Evolutionary conservation across 441 rosid species (phyloP), one percentile per base, ranked within the genome.

Genomic region (Populus hybrid): DNA sequence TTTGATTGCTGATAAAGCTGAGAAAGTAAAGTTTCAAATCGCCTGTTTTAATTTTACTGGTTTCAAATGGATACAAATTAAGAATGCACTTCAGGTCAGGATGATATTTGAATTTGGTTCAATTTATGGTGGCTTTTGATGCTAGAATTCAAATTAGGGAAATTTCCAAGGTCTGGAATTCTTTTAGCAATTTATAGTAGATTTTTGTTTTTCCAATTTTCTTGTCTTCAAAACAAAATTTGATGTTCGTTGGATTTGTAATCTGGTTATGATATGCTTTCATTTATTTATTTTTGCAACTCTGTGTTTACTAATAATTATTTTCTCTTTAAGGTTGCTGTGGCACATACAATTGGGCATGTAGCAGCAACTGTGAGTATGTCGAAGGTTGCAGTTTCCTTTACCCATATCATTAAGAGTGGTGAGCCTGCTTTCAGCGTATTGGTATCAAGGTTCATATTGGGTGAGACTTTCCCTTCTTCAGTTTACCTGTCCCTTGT

Each of bases 301-400:
- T 78, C 89, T 88, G 4, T 86, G 78, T 84, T 89, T 89, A 35
- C 92, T 92, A 70, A 89, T 90, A 81, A 89, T 90, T 80, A 81
- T 84, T 90, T 7, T 7, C 59, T 73, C 79, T 84, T 40, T 66
- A 82, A 93, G 99, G 99, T 95, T 82, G 99, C 97, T 0, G 93
- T 95, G 82, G 99, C 98, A 11, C 98, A 93, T 84, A 95, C 98
- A 66, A 90, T 93, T 24, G 98, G 99, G 71, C 99, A 95, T 86
- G 98, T 95, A 26, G 99, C 99, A 12, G 99, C 99, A 65, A 93
- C 99, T 0, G 95, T 93, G 76, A 95, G 99, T 80, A 93, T 95
- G 98, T 95, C 99, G 0, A 95, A 95, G 85, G 99, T 94, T 24
- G 98, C 99, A 14, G 98, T 95, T 73, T 95, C 99, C 32, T 95